These are phyloP conservation scores for Yamadazyma aaseri DNA, from an alignment of 1,139 yeast species.

Conservation along the genomic window DNA sequence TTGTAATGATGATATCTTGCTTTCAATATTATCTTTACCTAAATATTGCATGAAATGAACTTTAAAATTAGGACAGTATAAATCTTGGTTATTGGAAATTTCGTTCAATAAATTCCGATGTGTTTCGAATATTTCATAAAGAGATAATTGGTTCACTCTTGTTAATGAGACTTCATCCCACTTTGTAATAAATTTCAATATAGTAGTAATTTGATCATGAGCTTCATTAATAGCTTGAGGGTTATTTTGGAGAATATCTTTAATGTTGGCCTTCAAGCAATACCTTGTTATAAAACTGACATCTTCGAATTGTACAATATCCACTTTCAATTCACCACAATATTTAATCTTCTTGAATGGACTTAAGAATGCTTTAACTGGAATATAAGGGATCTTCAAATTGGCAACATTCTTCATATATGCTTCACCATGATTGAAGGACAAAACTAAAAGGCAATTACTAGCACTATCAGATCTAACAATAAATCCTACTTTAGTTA, in stretches of 20 bases:
- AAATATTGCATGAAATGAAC: conserved; percentile 48
- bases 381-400: conserved; percentile 54
- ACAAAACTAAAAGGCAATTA: conserved; percentile 33
- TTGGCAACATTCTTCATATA: conserved; percentile 26
- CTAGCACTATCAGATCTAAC: conserved; percentile 36
- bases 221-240: conserved; percentile 42
- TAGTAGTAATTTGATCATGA: conserved; percentile 35
- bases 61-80: conserved; percentile 44
- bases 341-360: conserved; percentile 31
- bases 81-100: conserved; percentile 28
- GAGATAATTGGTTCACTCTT: conserved; percentile 46
- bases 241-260: conserved; percentile 45
- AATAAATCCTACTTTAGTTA: conserved; percentile 54
- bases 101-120: conserved; percentile 39
- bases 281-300: conserved; percentile 54
- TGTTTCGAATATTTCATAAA: conserved; percentile 51
- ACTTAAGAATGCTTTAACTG: conserved; percentile 28
- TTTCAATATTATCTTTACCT: conserved; percentile 44
- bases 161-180: conserved; percentile 48
- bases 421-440: conserved; percentile 45
- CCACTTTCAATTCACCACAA: conserved; percentile 34
- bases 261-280: conserved; percentile 39
- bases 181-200: conserved; percentile 41
- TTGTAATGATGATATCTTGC: conserved; percentile 56
- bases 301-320: conserved; percentile 44